Base-by-base conservation (phyloP, 2,329 filamentous ascomycete genomes). In the Curvularia eragrostidis region DNA sequence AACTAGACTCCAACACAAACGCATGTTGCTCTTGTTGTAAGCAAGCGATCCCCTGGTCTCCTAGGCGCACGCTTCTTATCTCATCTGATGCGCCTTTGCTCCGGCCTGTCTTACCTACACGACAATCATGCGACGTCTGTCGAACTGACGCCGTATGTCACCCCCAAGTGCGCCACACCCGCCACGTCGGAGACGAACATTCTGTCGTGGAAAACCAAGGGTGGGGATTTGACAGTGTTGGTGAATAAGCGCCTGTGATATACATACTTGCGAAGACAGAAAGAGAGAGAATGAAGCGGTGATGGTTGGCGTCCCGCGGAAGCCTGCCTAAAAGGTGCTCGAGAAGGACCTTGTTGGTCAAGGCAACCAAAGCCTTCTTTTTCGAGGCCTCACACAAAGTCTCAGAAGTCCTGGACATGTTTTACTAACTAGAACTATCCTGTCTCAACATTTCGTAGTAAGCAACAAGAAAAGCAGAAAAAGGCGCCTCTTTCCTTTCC, bases 81-180 rank as follows among this genome's bases (percentile, higher is more conserved):
- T 46, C 26, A 18, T 46, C 43, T 30, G 43, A 13, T n/a, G 43
- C 43, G n/a, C 26, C 5, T 19, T 18, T 19, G 28, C 38, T 49
- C 32, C 32, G 47, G 47, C 15, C 47, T 21, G 47, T 38, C 32
- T 39, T 39, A 49, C 32, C 28, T 39, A 49, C 34, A 49, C 21
- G 26, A 6, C 32, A 23, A 28, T 49, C 47, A 39, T 49, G 32
- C 47, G 47, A 15, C 34, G 32, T n/a, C 1, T 12, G 12, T 36
- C 5, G 5, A 24, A 28, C 26, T 28, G 19, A 24, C 42, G 42
- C 39, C 21, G 21, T 21, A 42, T 8, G 21, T 26, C 24, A n/a
- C 34, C 41, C 41, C 21, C 21, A 26, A 24, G 34, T n/a, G 34
- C 21, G 39, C 39, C 39, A 42, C 39, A 24, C 12, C 21, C 21